A percentile compares a stretch with the other conserved stretches of the same genome.
phyloP scores from a whole-genome alignment of 2,329 filamentous ascomycete species.

The Neopestalotiopsis sp. region DNA sequence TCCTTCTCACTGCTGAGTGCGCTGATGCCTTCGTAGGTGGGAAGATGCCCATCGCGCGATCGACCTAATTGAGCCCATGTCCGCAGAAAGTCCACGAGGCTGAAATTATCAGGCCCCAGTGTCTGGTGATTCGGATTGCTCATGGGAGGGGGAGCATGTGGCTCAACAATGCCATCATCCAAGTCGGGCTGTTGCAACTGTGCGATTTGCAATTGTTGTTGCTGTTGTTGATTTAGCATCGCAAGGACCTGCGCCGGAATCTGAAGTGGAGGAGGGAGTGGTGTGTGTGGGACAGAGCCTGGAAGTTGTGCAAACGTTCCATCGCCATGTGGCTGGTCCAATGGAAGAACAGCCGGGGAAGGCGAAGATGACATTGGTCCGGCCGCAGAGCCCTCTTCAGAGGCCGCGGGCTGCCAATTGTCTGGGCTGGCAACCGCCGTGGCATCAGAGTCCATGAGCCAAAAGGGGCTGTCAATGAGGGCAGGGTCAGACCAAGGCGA shows the following conservation, averaged over 20 bases:
- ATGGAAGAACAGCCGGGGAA: background rate
- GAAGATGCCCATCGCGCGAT: background rate
- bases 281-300: background rate
- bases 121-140: constrained; percentile 38
- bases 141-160: constrained; percentile 35
- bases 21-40: background rate
- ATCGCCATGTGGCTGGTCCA: background rate
- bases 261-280: background rate
- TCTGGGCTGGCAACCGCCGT: background rate
- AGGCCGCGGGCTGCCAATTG: background rate
- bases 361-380: background rate
- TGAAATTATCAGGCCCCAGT: constrained; percentile 55
- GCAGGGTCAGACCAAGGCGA: background rate
- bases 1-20: constrained; percentile 31
- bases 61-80: constrained; percentile 44
- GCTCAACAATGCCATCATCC: constrained; percentile 22
- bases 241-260: too few species aligned
- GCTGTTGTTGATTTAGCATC: background rate
- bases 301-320: background rate
- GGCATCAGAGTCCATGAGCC: background rate
- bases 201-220: background rate
- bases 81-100: constrained; percentile 54
- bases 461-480: background rate
- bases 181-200: constrained; percentile 14
- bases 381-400: background rate